Evolutionary conservation across 179 eudicot species (phyloP).

Genomic region (Silene vulgaris): DNA sequence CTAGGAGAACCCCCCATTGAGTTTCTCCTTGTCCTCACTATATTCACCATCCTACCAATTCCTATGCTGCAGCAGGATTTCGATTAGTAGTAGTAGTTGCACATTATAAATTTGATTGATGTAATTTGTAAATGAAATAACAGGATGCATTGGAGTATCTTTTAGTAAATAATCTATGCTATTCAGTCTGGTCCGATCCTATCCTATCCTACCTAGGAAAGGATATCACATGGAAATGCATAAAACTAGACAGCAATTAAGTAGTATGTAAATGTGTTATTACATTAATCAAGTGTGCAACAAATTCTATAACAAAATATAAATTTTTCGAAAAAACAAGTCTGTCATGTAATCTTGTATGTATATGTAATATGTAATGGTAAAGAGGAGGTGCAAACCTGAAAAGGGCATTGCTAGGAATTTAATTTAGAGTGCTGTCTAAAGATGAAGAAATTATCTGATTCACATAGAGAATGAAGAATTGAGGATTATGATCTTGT

Average conservation of each 20-base stretch:
- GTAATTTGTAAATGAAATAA: no score
- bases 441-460: neutral
- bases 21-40: constrained; percentile 42
- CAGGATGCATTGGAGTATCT: no score
- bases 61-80: neutral
- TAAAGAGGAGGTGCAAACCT: neutral
- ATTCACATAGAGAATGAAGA: neutral
- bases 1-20: constrained; percentile 39
- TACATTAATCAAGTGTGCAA: neutral
- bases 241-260: neutral
- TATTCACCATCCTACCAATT: constrained; percentile 36
- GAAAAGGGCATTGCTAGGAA: neutral
- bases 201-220: neutral
- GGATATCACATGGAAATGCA: neutral
- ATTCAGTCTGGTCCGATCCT: no score
- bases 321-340: neutral
- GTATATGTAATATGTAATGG: neutral
- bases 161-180: no score
- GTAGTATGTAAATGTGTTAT: neutral
- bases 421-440: neutral
- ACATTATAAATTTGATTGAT: no score
- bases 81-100: neutral
- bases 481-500: neutral
- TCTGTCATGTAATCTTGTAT: neutral
- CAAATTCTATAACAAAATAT: neutral